Conservation (phyloP, 2,329 filamentous ascomycete genomes). For the Ascosphaera aggregata region DNA sequence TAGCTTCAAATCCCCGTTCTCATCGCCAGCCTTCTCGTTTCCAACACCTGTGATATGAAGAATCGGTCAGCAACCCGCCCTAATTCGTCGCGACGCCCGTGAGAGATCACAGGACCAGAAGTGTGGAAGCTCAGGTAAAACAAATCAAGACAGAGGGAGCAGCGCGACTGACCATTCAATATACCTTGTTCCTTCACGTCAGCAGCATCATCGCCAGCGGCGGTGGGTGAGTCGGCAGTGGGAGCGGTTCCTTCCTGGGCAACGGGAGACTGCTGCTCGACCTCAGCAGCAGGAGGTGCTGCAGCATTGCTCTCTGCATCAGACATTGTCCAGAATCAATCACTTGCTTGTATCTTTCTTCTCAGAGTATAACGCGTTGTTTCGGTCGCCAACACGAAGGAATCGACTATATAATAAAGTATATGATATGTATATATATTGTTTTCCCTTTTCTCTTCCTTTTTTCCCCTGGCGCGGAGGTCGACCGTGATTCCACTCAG, state of each 20-base stretch:
- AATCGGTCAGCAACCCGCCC: neutral
- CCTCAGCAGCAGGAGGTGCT: slow-evolving; percentile 5
- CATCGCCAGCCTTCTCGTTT: slow-evolving; percentile 26
- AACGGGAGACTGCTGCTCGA: slow-evolving; percentile 11
- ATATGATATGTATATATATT: neutral
- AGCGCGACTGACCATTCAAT: neutral
- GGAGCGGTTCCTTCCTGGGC: too few species aligned
- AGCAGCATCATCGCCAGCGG: too few species aligned
- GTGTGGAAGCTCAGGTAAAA: neutral
- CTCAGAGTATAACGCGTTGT: slow-evolving; percentile 1
- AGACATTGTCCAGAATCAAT: neutral
- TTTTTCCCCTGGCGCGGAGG: too few species aligned
- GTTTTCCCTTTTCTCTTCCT: too few species aligned
- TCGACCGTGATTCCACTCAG: too few species aligned
- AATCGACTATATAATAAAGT: neutral
- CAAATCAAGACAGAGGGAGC: neutral
- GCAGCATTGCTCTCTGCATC: slow-evolving; percentile 4
- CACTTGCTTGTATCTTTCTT: neutral
- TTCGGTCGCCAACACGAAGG: neutral
- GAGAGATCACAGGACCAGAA: neutral
- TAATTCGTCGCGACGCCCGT: neutral
- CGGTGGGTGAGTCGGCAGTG: too few species aligned
- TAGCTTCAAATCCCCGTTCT: slow-evolving; percentile 2
- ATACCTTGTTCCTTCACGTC: neutral
- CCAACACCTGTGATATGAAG: slow-evolving; percentile 24